These are phyloP conservation scores for Globisporangium radiosum DNA, from an alignment of 352 stramenopile species.

Conservation along the genomic window DNA sequence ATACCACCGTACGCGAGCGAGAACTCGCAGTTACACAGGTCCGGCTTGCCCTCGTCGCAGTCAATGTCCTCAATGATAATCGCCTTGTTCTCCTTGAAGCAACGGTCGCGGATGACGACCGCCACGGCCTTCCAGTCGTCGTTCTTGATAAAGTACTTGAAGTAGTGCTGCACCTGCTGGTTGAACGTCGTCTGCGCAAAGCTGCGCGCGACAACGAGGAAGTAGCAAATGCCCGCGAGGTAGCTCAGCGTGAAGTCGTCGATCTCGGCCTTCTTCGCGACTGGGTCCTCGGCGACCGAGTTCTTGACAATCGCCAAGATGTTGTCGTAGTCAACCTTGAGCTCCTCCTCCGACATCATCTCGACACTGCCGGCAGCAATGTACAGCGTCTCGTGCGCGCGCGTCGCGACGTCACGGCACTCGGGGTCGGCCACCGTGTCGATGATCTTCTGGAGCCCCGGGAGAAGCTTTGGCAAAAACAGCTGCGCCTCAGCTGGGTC, in stretches of 20 bases:
- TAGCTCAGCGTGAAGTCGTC: slow-evolving; percentile 90
- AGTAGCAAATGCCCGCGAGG: slow-evolving; percentile 77
- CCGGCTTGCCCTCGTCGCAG: slow-evolving; percentile 95
- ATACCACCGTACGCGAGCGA: slow-evolving; percentile 95
- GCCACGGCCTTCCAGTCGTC: slow-evolving; percentile 60
- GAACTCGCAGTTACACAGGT: slow-evolving; percentile 99
- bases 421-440: slow-evolving; percentile 95
- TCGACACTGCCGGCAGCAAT: slow-evolving; percentile 92
- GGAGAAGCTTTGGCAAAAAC: slow-evolving; percentile 97
- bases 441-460: slow-evolving; percentile 95
- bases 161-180: slow-evolving; percentile 88
- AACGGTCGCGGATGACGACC: slow-evolving; percentile 74
- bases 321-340: slow-evolving; percentile 90
- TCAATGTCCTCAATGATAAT: slow-evolving; percentile 94
- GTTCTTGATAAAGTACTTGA: slow-evolving; percentile 75
- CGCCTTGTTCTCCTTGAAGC: slow-evolving; percentile 87
- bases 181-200: slow-evolving; percentile 95
- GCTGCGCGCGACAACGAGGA: slow-evolving; percentile 84
- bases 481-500: slow-evolving; percentile 94
- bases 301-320: slow-evolving; percentile 72
- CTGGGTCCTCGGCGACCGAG: slow-evolving; percentile 70
- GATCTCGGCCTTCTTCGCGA: slow-evolving; percentile 81
- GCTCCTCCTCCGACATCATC: slow-evolving; percentile 78
- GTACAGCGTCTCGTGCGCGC: slow-evolving; percentile 92
- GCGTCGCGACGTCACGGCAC: slow-evolving; percentile 93